These are phyloP conservation scores for Yamadazyma diddensiae DNA, from an alignment of 1,139 yeast species.

Conservation along the genomic window DNA sequence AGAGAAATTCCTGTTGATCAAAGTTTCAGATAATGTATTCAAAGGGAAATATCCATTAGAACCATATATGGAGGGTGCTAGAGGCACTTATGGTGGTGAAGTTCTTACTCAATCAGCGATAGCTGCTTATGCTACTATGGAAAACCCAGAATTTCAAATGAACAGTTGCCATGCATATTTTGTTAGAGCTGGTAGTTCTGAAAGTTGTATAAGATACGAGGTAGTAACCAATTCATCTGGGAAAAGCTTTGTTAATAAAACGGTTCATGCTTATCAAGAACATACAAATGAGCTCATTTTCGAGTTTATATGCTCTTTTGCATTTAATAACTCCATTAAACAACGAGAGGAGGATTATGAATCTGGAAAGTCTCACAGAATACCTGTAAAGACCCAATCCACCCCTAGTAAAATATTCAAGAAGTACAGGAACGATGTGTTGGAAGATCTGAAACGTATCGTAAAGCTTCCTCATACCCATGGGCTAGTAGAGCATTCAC, in stretches of 20 bases:
- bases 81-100: conserved; percentile 46
- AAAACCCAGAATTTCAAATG: conserved; percentile 35
- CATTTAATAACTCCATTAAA: conserved; percentile 26
- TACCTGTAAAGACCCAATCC: conserved; percentile 32
- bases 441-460: conserved; percentile 20
- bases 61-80: conserved; percentile 25
- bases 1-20: conserved; percentile 20
- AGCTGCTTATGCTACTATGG: conserved; percentile 41
- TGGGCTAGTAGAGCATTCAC: conserved; percentile 26
- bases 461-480: conserved; percentile 19
- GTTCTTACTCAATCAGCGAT: conserved; percentile 30
- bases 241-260: conserved; percentile 29
- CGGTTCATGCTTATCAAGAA: conserved; percentile 28
- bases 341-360: conserved; percentile 11
- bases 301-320: conserved; percentile 30
- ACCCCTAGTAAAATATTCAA: conserved; percentile 24
- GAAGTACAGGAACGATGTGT: conserved; percentile 25
- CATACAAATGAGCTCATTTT: conserved; percentile 26
- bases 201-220: conserved; percentile 25
- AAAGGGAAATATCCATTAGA: conserved; percentile 38
- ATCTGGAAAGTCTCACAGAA: conserved; percentile 16
- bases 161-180: conserved; percentile 42
- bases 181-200: conserved; percentile 30
- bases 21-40: conserved; percentile 12
- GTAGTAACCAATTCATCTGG: conserved; percentile 31